These are phyloP conservation scores for Marasmius tenuissimus DNA, from an alignment of 1,284 basidiomycete species.

Conservation along the genomic window DNA sequence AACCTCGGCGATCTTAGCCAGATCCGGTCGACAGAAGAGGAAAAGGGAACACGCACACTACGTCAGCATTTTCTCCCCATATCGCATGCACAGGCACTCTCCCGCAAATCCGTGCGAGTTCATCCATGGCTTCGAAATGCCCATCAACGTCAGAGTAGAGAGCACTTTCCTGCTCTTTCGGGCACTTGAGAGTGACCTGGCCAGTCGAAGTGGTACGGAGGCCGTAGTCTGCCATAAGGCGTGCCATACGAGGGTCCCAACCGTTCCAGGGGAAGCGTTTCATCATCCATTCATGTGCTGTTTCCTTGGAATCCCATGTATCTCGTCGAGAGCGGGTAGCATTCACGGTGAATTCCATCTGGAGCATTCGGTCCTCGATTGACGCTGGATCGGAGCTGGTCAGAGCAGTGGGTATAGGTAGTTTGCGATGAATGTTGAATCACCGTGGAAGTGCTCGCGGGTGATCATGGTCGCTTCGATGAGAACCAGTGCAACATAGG, in stretches of 20 bases:
- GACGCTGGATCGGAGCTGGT: conserved; percentile 17
- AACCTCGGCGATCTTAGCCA: background rate
- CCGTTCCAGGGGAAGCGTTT: conserved; percentile 40
- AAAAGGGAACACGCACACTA: conserved; percentile 32
- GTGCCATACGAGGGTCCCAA: conserved; percentile 39
- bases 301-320: conserved; percentile 33
- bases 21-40: conserved; percentile 1
- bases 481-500: conserved; percentile 35
- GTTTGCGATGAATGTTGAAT: background rate
- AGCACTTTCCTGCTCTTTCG: conserved; percentile 39
- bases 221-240: conserved; percentile 18
- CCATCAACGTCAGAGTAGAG: conserved; percentile 40
- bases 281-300: conserved; percentile 36
- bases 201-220: conserved; percentile 7
- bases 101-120: conserved; percentile 31
- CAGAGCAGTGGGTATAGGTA: conserved; percentile 18
- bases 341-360: conserved; percentile 34
- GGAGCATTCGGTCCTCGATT: conserved; percentile 33
- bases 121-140: conserved; percentile 37
- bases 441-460: conserved; percentile 23
- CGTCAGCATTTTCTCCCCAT: conserved; percentile 35
- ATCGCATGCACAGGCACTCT: conserved; percentile 40
- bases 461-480: conserved; percentile 43
- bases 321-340: conserved; percentile 35
- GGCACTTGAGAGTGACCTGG: conserved; percentile 38